Percentiles rank a stretch among this genome's conserved stretches.
Evolutionary conservation across 2,329 filamentous ascomycete species (phyloP).

Genomic region (Aspergillus ibericus): DNA sequence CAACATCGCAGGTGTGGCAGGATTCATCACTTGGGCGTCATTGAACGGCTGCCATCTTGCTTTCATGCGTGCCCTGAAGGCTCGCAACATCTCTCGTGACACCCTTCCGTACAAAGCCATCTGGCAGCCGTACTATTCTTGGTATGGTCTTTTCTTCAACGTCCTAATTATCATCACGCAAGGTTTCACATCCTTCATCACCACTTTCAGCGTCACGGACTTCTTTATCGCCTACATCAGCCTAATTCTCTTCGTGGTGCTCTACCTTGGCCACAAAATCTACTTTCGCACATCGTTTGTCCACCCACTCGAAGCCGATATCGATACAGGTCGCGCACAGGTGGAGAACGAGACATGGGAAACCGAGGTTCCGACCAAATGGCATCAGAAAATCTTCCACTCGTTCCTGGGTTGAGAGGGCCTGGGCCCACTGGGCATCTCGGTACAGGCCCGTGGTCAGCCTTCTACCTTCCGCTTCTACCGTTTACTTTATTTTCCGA

Average conservation of each 20-base stretch:
- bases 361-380: conserved; percentile 16
- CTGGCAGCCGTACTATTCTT: conserved; percentile 64
- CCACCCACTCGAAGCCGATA: conserved; percentile 41
- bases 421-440: neutral
- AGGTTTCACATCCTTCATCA: conserved; percentile 68
- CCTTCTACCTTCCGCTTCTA: neutral
- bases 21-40: conserved; percentile 40
- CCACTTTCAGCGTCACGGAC: conserved; percentile 55
- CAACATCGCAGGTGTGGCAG: conserved; percentile 37
- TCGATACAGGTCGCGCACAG: conserved; percentile 42
- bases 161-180: conserved; percentile 65
- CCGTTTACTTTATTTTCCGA: neutral
- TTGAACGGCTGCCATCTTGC: conserved; percentile 59
- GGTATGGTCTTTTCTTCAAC: conserved; percentile 67
- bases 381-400: conserved; percentile 17
- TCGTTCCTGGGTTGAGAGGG: conserved; percentile 9
- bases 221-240: conserved; percentile 68
- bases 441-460: neutral
- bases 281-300: conserved; percentile 41
- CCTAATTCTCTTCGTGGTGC: conserved; percentile 61
- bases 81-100: conserved; percentile 58
- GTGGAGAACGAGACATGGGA: conserved; percentile 37
- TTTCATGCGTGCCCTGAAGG: conserved; percentile 62
- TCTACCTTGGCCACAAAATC: conserved; percentile 63
- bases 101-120: conserved; percentile 62